Evolutionary conservation across 768 basidiomycete genomes (phyloP).

Genomic region (Mycena amicta): DNA sequence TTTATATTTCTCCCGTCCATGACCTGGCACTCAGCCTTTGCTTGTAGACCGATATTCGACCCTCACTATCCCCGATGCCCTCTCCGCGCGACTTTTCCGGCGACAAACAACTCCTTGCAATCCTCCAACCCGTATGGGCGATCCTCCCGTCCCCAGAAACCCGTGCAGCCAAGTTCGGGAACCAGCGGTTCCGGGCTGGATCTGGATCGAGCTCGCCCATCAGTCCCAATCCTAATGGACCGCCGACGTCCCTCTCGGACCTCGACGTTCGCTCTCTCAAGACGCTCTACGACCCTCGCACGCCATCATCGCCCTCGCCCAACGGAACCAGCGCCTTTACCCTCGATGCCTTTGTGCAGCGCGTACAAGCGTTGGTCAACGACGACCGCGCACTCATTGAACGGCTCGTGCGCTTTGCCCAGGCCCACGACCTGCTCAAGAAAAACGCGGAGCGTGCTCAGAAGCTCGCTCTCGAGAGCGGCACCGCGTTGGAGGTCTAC

Average conservation of each 20-base stretch:
- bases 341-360: conserved; percentile 72
- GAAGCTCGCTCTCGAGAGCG: conserved; percentile 85
- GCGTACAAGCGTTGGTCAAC: conserved; percentile 78
- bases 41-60: conserved; percentile 17
- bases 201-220: conserved; percentile 43
- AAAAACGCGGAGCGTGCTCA: conserved; percentile 91
- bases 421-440: conserved; percentile 89
- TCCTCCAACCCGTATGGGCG: conserved; percentile 77
- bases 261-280: conserved; percentile 88
- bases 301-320: conserved; percentile 30
- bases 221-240: conserved; percentile 32
- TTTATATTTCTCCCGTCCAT: not conserved
- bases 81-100: conserved; percentile 24
- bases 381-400: conserved; percentile 88
- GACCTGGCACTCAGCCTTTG: not conserved
- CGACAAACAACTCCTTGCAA: conserved; percentile 58
- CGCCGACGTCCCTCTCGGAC: conserved; percentile 67
- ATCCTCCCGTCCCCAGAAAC: conserved; percentile 84
- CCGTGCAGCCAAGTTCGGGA: conserved; percentile 64
- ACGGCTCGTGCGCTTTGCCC: conserved; percentile 80
- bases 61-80: conserved; percentile 23
- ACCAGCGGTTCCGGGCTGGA: conserved; percentile 50
- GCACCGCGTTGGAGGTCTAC: conserved; percentile 80
- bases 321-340: conserved; percentile 51
- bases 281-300: conserved; percentile 62